Conservation (phyloP, 805 yeast genomes). For the Suhomyces pyralidae region DNA sequence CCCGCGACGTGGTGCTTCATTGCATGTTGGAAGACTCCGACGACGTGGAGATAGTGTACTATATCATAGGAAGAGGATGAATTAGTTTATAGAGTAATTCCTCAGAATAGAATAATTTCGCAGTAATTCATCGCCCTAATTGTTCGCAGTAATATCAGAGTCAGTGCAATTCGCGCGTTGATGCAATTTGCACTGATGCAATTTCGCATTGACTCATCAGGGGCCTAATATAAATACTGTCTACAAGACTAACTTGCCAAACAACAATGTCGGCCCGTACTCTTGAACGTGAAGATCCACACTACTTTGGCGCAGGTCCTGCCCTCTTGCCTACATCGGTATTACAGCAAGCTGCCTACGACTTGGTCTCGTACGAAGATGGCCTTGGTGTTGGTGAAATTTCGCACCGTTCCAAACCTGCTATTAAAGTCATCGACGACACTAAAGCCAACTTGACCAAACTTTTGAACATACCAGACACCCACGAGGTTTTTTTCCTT, state of each 20-base stretch:
- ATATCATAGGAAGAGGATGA: conserved; percentile 40
- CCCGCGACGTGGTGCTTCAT: conserved; percentile 59
- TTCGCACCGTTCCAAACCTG: conserved; percentile 89
- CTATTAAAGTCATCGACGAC: conserved; percentile 68
- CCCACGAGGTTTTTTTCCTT: conserved; percentile 89
- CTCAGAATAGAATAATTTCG: too few relatives aligned
- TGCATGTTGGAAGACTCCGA: conserved; percentile 64
- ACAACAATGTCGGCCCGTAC: conserved; percentile 11
- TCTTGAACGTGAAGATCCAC: conserved; percentile 65
- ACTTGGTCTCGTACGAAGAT: conserved; percentile 67
- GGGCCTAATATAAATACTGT: background rate
- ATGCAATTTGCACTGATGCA: background rate
- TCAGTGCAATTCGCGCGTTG: background rate
- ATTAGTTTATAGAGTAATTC: background rate
- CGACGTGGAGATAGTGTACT: conserved; percentile 63
- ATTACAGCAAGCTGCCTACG: conserved; percentile 82
- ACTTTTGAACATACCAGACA: conserved; percentile 76
- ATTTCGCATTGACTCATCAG: background rate
- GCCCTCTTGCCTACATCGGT: conserved; percentile 85
- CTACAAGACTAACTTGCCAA: background rate
- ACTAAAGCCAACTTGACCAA: conserved; percentile 66
- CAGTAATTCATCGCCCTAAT: too few relatives aligned
- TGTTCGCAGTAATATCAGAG: background rate
- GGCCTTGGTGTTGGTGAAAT: conserved; percentile 94
- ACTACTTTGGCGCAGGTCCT: conserved; percentile 98